Evolutionary conservation across 306 rosid genomes (phyloP).

Genomic region (Inga laurina): DNA sequence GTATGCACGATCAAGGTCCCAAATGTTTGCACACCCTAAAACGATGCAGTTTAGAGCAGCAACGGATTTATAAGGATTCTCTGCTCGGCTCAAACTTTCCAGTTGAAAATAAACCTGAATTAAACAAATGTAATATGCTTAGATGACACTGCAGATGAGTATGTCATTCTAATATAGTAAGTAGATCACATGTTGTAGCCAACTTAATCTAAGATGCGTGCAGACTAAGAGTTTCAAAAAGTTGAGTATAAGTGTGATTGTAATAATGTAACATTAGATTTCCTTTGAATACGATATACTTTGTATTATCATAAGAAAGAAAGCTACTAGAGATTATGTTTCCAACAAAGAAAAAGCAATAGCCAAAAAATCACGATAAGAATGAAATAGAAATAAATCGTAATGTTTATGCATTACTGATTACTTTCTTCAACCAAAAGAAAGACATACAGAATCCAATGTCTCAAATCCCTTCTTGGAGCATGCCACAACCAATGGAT

Average conservation of each 20-base stretch:
- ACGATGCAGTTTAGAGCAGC: slow-evolving; percentile 86
- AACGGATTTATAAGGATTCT: slow-evolving; percentile 84
- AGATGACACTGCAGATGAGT: slow-evolving; percentile 21
- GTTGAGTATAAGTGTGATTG: slow-evolving; percentile 1
- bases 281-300: background rate
- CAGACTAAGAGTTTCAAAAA: slow-evolving; percentile 8
- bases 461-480: slow-evolving; percentile 91
- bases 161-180: slow-evolving; percentile 7
- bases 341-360: slow-evolving; percentile 10
- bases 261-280: slow-evolving; percentile 1
- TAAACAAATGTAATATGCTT: slow-evolving; percentile 30
- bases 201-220: slow-evolving; percentile 19
- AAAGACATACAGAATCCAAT: slow-evolving; percentile 74
- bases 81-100: slow-evolving; percentile 75
- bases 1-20: slow-evolving; percentile 98
- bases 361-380: background rate
- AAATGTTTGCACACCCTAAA: slow-evolving; percentile 90
- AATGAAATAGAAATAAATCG: background rate
- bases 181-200: background rate
- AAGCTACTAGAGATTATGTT: background rate
- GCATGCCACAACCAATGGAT: slow-evolving; percentile 83
- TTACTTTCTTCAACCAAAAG: slow-evolving; percentile 26
- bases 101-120: slow-evolving; percentile 90
- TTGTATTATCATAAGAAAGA: background rate
- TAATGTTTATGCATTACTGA: slow-evolving; percentile 20